These are phyloP conservation scores for Neurospora hispaniola DNA, from an alignment of 495 filamentous ascomycete genomes.

Conservation along the genomic window DNA sequence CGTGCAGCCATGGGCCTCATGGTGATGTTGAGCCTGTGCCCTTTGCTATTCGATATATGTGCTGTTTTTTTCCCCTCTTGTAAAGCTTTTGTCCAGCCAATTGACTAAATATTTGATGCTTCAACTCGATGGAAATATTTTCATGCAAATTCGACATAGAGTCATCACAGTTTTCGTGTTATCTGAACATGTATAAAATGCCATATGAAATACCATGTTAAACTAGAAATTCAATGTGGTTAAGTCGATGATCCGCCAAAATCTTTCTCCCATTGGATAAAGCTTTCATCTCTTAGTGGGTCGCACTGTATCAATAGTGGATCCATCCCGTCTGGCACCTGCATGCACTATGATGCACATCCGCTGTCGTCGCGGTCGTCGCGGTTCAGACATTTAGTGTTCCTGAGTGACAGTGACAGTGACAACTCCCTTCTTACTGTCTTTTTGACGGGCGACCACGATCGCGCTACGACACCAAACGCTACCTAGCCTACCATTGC, in stretches of 20 bases:
- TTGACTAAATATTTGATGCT: background rate
- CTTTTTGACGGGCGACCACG: background rate
- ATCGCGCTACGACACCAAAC: background rate
- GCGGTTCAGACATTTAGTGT: background rate
- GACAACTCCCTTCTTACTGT: background rate
- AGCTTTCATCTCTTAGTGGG: background rate
- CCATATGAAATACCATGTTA: background rate
- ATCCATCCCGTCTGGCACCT: background rate
- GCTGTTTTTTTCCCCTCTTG: background rate
- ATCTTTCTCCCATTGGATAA: background rate
- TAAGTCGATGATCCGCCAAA: background rate
- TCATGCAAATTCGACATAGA: background rate
- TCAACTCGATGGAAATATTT: background rate
- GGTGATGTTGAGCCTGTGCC: background rate
- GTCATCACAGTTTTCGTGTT: background rate
- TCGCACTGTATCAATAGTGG: background rate
- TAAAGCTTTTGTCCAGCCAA: background rate
- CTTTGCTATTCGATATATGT: background rate
- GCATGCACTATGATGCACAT: background rate
- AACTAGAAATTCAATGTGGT: background rate
- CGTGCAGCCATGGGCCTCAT: background rate
- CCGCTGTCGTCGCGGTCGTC: background rate
- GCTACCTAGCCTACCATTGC: background rate
- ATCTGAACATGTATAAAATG: background rate
- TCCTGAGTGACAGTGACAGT: background rate